A percentile compares a stretch with the other conserved stretches of the same genome.
These are phyloP conservation scores for Pleodorina starrii DNA, from an alignment of 139 green algal species.

Conservation along the genomic window DNA sequence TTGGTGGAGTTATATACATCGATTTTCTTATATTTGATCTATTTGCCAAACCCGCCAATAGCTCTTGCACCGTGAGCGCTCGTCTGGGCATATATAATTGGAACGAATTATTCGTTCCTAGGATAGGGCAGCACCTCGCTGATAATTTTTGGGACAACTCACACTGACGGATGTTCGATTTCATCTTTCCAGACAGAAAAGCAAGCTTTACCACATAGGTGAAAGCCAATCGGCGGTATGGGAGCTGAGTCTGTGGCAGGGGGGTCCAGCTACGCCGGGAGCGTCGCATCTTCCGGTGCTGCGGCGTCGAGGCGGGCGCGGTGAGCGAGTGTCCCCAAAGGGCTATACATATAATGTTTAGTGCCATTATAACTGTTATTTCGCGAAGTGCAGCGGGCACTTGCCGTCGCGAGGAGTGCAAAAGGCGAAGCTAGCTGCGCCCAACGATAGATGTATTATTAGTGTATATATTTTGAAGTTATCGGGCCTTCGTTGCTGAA, in stretches of 20 bases:
- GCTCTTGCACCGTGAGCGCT: too few species aligned
- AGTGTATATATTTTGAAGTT: too few species aligned
- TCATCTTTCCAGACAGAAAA: not conserved
- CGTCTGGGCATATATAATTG: not conserved
- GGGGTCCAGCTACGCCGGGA: constrained; percentile 10
- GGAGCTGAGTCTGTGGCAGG: not conserved
- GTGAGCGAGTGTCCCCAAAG: not conserved
- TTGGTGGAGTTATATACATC: too few species aligned
- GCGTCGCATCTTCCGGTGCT: not conserved
- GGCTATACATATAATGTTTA: too few species aligned
- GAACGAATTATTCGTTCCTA: not conserved
- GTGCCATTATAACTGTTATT: too few species aligned
- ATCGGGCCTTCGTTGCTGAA: too few species aligned
- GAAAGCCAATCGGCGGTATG: not conserved
- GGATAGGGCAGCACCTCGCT: not conserved
- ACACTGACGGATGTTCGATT: not conserved
- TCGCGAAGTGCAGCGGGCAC: too few species aligned
- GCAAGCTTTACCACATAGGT: not conserved
- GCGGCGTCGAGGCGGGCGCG: not conserved
- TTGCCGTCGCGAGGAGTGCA: too few species aligned
- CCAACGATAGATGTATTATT: too few species aligned
- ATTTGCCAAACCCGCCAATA: too few species aligned
- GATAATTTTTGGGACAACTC: not conserved
- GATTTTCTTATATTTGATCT: too few species aligned
- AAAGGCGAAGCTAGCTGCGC: too few species aligned